Evolutionary conservation across 129 eudicot species (phyloP), one percentile per base, ranked within the genome.

Genomic region (Deinandra increscens): DNA sequence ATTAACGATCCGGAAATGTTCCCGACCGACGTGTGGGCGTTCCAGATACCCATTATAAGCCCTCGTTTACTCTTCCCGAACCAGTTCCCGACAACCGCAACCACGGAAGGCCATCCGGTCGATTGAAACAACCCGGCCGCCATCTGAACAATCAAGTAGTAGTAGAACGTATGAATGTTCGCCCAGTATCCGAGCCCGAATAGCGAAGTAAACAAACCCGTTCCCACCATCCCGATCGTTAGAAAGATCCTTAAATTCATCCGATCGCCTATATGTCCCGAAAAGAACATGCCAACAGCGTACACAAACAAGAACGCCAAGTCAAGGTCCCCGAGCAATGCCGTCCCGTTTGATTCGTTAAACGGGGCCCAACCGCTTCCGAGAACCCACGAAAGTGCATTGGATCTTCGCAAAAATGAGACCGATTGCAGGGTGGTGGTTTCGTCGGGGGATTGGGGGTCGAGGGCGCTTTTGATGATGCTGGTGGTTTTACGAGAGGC

Each of bases 61-160:
- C 99, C 99, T 76, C 99, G 76, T 69, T 84, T 87, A 64, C 81
- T 89, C 83, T 87, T 94, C 34, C 99, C 99, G 17, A 89, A 94
- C 99, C 99, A 94, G 66, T 94, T 87, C 4, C 99, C 99, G 0
- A 94, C 95, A 6, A 94, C 99, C 4, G 99, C 97, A 33, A 94
- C 97, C 7, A 94, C 99, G 0, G 99, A 94, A 29, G 99, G 99
- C 99, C 99, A 94, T 0, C 99, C 99, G 29, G 97, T 89, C 0
- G 99, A 94, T 39, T 94, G 99, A 68, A 85, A 87, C 80, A 94
- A 68, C n/a, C 99, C 99, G 4, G 99, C 96, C 17, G 85, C 29
- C 99, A 94, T 89, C 55, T 94, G 99, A 31, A 89, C 84, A 6
- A 87, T 69, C 79, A 94, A 75, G 63, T 84, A 94, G 80, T 89